Conservation (phyloP, 768 basidiomycete genomes). For the Tylopilus plumbeoviolaceoides region DNA sequence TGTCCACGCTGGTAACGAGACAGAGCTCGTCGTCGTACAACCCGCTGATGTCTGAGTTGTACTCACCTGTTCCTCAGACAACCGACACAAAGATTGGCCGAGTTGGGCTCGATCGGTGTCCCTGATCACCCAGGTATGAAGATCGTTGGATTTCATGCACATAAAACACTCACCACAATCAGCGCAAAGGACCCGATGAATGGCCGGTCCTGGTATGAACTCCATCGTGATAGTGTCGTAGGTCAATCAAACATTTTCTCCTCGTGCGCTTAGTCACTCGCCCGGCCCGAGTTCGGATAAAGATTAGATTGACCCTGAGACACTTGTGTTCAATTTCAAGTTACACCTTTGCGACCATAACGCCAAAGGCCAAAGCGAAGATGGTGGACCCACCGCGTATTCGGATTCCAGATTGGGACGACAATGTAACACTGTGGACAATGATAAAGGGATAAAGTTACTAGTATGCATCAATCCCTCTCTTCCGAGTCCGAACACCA, state of each 20-base stretch:
- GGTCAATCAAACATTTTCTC: not conserved
- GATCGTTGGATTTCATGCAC: not conserved
- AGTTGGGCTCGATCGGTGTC: conserved; percentile 85
- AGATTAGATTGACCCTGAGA: not conserved
- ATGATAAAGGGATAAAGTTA: too few relatives aligned
- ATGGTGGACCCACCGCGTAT: too few relatives aligned
- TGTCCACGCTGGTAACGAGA: conserved; percentile 65
- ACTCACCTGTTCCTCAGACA: conserved; percentile 85
- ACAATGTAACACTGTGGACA: too few relatives aligned
- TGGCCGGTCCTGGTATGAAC: conserved; percentile 66
- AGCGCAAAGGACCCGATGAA: conserved; percentile 83
- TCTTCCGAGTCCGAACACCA: too few relatives aligned
- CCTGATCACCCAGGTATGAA: conserved; percentile 38
- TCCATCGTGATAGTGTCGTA: conserved; percentile 52
- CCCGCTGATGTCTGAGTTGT: not conserved
- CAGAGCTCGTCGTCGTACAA: not conserved
- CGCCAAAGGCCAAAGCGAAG: too few relatives aligned
- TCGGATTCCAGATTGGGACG: too few relatives aligned
- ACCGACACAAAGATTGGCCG: conserved; percentile 86
- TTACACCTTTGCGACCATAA: too few relatives aligned
- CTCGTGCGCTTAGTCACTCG: not conserved
- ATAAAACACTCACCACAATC: conserved; percentile 63
- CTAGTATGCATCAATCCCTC: too few relatives aligned
- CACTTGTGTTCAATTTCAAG: too few relatives aligned
- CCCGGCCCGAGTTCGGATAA: not conserved